A percentile compares a stretch with the other conserved stretches of the same genome.
phyloP scores from a whole-genome alignment of 2,329 filamentous ascomycete species.

The Tolypocladium nubicola region DNA sequence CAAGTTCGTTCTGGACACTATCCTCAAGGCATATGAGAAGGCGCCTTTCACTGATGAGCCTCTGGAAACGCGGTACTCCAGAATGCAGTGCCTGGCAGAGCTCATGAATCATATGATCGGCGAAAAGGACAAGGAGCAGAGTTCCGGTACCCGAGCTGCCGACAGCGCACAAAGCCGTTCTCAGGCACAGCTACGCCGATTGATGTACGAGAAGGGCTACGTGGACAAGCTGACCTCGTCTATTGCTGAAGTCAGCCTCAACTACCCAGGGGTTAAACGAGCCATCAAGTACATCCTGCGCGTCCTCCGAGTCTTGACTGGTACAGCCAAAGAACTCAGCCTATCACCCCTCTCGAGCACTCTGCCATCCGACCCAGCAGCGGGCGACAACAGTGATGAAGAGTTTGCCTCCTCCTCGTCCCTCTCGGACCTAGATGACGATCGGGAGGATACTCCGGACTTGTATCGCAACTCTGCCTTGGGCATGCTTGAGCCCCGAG shows the following conservation, averaged over 20 bases:
- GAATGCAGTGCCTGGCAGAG: constrained; percentile 78
- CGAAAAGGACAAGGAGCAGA: constrained; percentile 57
- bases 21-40: constrained; percentile 85
- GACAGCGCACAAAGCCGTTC: constrained; percentile 40
- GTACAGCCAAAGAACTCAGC: constrained; percentile 77
- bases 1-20: constrained; percentile 88
- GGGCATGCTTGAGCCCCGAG: constrained; percentile 81
- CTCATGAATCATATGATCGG: constrained; percentile 89
- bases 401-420: constrained; percentile 83
- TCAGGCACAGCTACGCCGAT: constrained; percentile 74
- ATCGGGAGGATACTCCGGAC: constrained; percentile 90
- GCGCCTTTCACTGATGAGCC: constrained; percentile 69
- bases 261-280: constrained; percentile 84
- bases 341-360: constrained; percentile 51
- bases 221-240: constrained; percentile 80
- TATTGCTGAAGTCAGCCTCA: constrained; percentile 90
- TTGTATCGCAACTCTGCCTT: constrained; percentile 93
- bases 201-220: constrained; percentile 99
- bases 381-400: constrained; percentile 64
- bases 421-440: constrained; percentile 76
- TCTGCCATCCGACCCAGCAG: constrained; percentile 53
- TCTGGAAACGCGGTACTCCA: constrained; percentile 76
- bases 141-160: constrained; percentile 27
- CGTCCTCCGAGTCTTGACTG: constrained; percentile 77
- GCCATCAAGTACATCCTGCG: constrained; percentile 94